phyloP scores from a whole-genome alignment of 371 early-diverging fungal genomes.

The Lichtheimia ramosa region DNA sequence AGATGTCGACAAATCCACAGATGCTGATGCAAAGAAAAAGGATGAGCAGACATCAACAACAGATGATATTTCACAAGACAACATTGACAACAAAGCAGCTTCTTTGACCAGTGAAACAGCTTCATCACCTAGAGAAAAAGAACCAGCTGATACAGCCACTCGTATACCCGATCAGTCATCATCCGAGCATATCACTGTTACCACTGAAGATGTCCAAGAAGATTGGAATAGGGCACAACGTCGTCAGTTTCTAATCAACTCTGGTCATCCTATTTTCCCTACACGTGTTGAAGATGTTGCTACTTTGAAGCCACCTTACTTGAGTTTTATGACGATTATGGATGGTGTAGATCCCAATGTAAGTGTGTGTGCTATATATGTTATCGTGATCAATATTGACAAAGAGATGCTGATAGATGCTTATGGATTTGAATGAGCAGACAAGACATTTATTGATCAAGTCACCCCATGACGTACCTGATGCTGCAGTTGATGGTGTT shows the following conservation, averaged over 20 bases:
- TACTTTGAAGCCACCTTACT: constrained; percentile 24
- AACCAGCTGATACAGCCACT: not conserved
- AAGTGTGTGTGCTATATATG: not conserved
- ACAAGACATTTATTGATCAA: constrained; percentile 1
- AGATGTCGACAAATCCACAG: not conserved
- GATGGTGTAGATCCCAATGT: not conserved
- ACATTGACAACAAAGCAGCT: no score
- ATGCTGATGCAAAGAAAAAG: not conserved
- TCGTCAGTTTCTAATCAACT: constrained; percentile 16
- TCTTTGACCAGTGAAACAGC: not conserved
- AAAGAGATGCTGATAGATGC: not conserved
- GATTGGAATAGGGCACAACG: constrained; percentile 9
- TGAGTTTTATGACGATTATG: constrained; percentile 27
- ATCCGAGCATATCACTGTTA: not conserved
- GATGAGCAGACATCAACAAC: not conserved
- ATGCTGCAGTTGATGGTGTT: no score
- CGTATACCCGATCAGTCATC: not conserved
- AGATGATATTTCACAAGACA: not conserved
- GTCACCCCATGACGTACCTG: not conserved
- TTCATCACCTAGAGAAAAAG: not conserved
- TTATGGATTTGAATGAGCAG: not conserved
- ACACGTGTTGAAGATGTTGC: constrained; percentile 21
- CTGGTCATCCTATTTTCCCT: constrained; percentile 29
- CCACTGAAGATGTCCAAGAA: not conserved
- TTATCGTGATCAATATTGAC: not conserved